These are phyloP conservation scores for Fusarium tuaranense DNA, from an alignment of 2,329 filamentous ascomycete species.

Conservation along the genomic window DNA sequence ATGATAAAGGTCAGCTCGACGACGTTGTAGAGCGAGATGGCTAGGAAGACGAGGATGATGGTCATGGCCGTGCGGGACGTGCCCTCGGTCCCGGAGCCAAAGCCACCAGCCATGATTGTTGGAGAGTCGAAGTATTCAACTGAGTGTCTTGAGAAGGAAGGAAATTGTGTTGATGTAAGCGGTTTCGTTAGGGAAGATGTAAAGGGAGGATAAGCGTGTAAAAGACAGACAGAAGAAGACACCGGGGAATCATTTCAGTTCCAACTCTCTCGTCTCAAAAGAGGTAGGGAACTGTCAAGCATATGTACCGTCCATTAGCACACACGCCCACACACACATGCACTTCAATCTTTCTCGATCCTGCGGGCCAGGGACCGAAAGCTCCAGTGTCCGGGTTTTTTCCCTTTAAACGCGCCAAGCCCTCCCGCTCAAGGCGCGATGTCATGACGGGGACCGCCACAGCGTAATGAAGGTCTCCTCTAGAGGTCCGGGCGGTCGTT, in stretches of 20 bases:
- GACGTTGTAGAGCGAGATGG: slow-evolving; percentile 51
- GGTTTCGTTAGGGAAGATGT: neutral
- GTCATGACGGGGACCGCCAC: neutral
- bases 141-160: neutral
- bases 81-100: slow-evolving; percentile 40
- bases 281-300: neutral
- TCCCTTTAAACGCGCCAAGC: neutral
- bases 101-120: slow-evolving; percentile 30
- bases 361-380: neutral
- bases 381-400: neutral
- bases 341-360: neutral
- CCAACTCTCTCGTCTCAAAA: neutral
- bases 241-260: neutral
- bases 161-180: neutral
- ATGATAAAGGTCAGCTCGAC: slow-evolving; percentile 52
- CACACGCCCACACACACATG: neutral
- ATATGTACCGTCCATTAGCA: slow-evolving; percentile 3
- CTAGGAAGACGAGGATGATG: slow-evolving; percentile 47
- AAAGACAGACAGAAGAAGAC: neutral
- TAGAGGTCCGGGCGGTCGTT: neutral
- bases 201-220: neutral
- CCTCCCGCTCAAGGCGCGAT: neutral
- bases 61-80: slow-evolving; percentile 34
- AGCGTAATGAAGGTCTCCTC: neutral
- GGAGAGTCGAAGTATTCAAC: neutral